Evolutionary conservation across 306 rosid species (phyloP), one percentile per base, ranked within the genome.

Genomic region (Ormosia semicastrata): DNA sequence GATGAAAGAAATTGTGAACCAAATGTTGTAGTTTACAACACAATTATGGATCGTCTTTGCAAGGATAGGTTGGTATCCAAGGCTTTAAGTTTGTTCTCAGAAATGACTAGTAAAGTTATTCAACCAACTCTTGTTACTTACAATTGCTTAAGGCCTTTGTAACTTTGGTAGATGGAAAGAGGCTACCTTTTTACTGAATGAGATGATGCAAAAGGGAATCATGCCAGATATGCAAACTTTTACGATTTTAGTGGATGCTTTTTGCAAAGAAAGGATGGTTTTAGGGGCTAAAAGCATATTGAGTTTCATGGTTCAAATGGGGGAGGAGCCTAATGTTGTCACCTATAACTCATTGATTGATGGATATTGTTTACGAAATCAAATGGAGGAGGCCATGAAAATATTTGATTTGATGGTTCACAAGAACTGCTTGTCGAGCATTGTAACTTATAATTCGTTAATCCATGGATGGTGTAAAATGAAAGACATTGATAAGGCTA

Each of bases 311-410:
- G 70, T 29, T 57, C 69, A 32, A 12, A 24, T 54, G 79, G 57
- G 79, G 13, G 69, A 40, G 52, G 81, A 76, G 30, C 81, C 80
- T 63, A 6, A 47, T 73, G 56, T 18, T 30, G 49, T 47, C 40
- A 82, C 71, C n/a, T 86, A 33, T 78, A 81, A 0, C 64, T 71
- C 74, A 33, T 36, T 82, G 15, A 59, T 85, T 13, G 49, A 7
- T 41, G 81, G 36, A 9, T 64, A 77, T 64, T 77, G 41, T 64
- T 49, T 18, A 5, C 53, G 3, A 7, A 64, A 64, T 77, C 64
- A 64, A 49, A 77, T 64, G 81, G 8, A 34, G 60, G 64, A 63
- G 58, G 50, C 81, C 30, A 36, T 64, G 62, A 15, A 34, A 11
- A 52, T 77, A 7, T 50, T 64, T 49, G 50, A 76, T 40, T 11